phyloP scores from a whole-genome alignment of 345 rosid genomes.

The Reutealis trisperma region DNA sequence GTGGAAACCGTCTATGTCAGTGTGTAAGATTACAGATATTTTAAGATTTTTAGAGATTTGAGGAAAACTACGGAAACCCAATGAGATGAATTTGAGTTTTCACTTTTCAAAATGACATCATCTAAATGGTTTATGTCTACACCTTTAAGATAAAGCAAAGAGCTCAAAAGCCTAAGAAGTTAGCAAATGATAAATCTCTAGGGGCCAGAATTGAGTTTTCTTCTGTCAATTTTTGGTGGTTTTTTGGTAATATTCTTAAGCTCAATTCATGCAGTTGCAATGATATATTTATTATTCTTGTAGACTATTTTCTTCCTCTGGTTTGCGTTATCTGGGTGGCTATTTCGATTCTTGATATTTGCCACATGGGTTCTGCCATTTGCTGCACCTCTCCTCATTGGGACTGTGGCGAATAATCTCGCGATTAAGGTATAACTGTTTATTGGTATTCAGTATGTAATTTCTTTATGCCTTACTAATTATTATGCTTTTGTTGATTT shows the following conservation, averaged over 20 bases:
- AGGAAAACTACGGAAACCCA: too few species aligned
- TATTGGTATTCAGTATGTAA: neutral
- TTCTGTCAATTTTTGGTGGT: neutral
- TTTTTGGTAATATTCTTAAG: neutral
- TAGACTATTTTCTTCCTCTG: conserved; percentile 88
- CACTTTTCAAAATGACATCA: too few species aligned
- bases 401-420: conserved; percentile 83
- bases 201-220: neutral
- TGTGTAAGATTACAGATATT: neutral
- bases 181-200: neutral
- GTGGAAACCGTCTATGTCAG: neutral
- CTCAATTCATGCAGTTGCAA: neutral
- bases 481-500: neutral
- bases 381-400: conserved; percentile 95
- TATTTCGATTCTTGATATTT: conserved; percentile 68
- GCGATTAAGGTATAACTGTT: conserved; percentile 66
- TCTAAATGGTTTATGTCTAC: too few species aligned
- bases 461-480: neutral
- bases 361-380: conserved; percentile 85
- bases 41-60: neutral
- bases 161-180: neutral
- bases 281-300: conserved; percentile 13
- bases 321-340: conserved; percentile 97
- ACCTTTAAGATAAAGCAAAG: too few species aligned
- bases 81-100: too few species aligned